phyloP scores from a whole-genome alignment of 179 eudicot species.

The Silene coronaria region DNA sequence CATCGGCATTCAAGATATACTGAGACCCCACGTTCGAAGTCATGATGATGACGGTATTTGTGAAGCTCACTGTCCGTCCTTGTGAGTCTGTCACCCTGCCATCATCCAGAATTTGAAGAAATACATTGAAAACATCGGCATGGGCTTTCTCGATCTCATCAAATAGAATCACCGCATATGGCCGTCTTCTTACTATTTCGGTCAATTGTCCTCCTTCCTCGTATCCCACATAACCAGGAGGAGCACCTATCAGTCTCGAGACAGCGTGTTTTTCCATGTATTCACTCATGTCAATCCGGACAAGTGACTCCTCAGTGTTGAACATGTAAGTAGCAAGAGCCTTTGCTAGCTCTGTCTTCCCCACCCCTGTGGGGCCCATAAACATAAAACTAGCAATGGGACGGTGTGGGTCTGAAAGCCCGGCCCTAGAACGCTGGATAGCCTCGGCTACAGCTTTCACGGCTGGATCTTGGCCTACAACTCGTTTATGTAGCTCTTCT shows the following conservation, averaged over 20 bases:
- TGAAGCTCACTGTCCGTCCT: constrained; percentile 92
- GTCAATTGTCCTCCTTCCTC: constrained; percentile 96
- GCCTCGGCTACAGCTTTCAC: constrained; percentile 88
- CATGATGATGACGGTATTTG: constrained; percentile 84
- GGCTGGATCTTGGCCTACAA: constrained; percentile 87
- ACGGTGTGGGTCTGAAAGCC: constrained; percentile 89
- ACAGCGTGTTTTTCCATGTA: constrained; percentile 96
- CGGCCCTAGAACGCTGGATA: constrained; percentile 90
- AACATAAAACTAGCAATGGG: constrained; percentile 97
- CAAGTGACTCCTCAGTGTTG: constrained; percentile 90
- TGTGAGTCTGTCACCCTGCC: constrained; percentile 93
- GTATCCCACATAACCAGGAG: constrained; percentile 95
- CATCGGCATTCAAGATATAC: constrained; percentile 63
- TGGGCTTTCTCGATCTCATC: constrained; percentile 98
- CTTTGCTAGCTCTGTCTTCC: constrained; percentile 93
- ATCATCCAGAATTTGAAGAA: constrained; percentile 87
- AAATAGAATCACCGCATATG: constrained; percentile 79
- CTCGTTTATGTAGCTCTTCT: constrained; percentile 82
- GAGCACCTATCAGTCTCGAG: constrained; percentile 85
- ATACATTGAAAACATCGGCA: constrained; percentile 80
- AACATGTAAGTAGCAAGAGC: constrained; percentile 78
- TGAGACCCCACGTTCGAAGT: constrained; percentile 96
- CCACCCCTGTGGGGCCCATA: constrained; percentile 99
- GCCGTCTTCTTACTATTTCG: constrained; percentile 78
- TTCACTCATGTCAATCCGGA: constrained; percentile 95